Evolutionary conservation across 768 basidiomycete species (phyloP).

Genomic region (Tremella mesenterica): DNA sequence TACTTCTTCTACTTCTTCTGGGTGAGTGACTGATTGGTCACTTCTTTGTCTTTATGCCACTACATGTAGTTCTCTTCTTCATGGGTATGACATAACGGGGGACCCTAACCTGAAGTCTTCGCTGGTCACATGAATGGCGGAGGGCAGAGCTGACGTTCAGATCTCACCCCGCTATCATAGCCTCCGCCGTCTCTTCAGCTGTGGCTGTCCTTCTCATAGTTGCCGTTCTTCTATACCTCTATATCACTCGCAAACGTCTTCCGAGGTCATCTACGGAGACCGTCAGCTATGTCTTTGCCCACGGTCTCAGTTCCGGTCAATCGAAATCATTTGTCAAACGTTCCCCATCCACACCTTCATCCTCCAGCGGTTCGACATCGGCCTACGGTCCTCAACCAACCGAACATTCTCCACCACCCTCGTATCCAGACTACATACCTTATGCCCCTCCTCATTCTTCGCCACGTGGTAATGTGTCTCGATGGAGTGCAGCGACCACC

Average conservation of each 20-base stretch:
- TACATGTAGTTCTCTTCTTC: too few relatives aligned
- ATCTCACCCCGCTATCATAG: constrained; percentile 4
- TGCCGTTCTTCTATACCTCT: constrained; percentile 7
- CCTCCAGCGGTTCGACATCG: not conserved
- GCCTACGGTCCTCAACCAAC: not conserved
- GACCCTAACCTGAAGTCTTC: too few relatives aligned
- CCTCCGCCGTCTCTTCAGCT: constrained; percentile 7
- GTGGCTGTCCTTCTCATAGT: constrained; percentile 8
- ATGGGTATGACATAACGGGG: too few relatives aligned
- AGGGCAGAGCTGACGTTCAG: constrained; percentile 1
- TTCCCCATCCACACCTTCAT: not conserved
- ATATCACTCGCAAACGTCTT: not conserved
- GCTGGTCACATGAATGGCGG: not conserved
- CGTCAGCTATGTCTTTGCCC: not conserved
- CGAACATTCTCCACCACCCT: constrained; percentile 1
- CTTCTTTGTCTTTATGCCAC: too few relatives aligned
- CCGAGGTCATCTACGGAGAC: not conserved
- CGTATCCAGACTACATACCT: constrained; percentile 20
- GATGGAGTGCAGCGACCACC: not conserved
- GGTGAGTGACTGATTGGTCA: too few relatives aligned
- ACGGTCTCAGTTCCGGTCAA: not conserved
- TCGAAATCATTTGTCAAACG: too few relatives aligned
- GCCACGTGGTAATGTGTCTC: not conserved
- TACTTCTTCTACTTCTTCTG: not conserved
- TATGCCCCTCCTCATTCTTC: constrained; percentile 11